A percentile compares a stretch with the other conserved stretches of the same genome.
Conservation (phyloP, 2,329 filamentous ascomycete species). For the Stemphylium vesicarium region DNA sequence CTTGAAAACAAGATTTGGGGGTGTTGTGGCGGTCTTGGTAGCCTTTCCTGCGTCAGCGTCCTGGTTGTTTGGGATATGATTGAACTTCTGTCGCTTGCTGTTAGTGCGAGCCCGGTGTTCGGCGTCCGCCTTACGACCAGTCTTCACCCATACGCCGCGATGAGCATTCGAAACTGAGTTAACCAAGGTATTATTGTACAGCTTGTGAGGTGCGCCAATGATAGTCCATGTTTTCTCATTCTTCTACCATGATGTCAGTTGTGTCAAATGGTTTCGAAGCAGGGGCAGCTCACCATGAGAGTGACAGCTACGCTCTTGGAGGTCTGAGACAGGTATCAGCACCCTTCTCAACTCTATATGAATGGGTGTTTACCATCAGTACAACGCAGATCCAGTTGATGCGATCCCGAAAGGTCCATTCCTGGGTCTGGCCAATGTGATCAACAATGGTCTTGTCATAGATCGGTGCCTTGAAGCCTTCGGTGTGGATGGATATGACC, state of each 20-base stretch:
- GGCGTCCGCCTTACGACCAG: conserved; percentile 9
- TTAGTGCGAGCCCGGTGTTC: not conserved
- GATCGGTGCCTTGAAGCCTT: conserved; percentile 16
- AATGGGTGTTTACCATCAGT: conserved; percentile 7
- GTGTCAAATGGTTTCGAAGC: not conserved
- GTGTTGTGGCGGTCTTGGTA: not conserved
- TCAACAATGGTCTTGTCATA: conserved; percentile 15
- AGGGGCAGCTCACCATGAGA: conserved; percentile 12
- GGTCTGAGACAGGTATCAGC: not conserved
- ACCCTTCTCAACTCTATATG: not conserved
- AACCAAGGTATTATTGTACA: conserved; percentile 12
- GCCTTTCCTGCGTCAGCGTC: not conserved
- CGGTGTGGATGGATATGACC: conserved; percentile 11
- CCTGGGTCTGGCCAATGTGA: conserved; percentile 16
- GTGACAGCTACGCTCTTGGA: conserved; percentile 16
- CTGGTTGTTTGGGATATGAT: not conserved
- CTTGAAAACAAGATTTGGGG: not conserved
- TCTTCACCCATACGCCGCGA: conserved; percentile 15
- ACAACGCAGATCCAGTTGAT: conserved; percentile 17
- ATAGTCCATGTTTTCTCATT: conserved; percentile 18
- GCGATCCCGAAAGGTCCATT: conserved; percentile 19
- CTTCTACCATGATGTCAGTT: conserved; percentile 13
- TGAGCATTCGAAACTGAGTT: conserved; percentile 15
- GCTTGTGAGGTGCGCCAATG: conserved; percentile 21
- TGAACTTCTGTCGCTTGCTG: conserved; percentile 2